Evolutionary conservation across 805 yeast genomes (phyloP).

Genomic region (Metschnikowia reukaufii): DNA sequence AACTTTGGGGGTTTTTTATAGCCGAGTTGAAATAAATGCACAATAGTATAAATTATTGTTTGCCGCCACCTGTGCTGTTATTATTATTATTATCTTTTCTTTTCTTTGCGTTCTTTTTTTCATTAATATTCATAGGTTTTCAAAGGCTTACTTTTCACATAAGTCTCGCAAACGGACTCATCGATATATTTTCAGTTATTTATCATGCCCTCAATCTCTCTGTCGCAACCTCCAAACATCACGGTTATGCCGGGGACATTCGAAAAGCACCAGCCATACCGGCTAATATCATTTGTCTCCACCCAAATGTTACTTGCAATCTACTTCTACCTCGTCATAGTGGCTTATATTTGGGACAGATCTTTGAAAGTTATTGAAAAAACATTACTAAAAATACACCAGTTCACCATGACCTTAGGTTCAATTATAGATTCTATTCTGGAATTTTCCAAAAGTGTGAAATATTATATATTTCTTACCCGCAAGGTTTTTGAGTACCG

Average conservation of each 20-base stretch:
- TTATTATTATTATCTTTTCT: background rate
- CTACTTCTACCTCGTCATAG: conserved; percentile 9
- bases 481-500: conserved; percentile 23
- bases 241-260: background rate
- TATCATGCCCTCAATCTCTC: background rate
- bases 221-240: background rate
- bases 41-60: background rate
- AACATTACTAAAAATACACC: conserved; percentile 16
- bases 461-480: conserved; percentile 20
- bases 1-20: background rate
- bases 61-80: background rate
- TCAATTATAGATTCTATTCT: conserved; percentile 19
- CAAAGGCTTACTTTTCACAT: too few relatives aligned
- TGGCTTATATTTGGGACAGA: conserved; percentile 8
- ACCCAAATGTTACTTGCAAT: conserved; percentile 1
- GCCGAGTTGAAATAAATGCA: background rate
- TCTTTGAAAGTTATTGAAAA: conserved; percentile 12
- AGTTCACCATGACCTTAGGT: conserved; percentile 14
- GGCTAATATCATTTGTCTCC: background rate
- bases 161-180: too few relatives aligned
- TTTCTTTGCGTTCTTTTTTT: too few relatives aligned
- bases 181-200: too few relatives aligned
- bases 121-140: too few relatives aligned
- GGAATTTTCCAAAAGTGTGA: conserved; percentile 20
- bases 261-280: background rate